Evolutionary conservation across 306 rosid species (phyloP), one percentile per base, ranked within the genome.

Genomic region (Pyrus bretschneideri): DNA sequence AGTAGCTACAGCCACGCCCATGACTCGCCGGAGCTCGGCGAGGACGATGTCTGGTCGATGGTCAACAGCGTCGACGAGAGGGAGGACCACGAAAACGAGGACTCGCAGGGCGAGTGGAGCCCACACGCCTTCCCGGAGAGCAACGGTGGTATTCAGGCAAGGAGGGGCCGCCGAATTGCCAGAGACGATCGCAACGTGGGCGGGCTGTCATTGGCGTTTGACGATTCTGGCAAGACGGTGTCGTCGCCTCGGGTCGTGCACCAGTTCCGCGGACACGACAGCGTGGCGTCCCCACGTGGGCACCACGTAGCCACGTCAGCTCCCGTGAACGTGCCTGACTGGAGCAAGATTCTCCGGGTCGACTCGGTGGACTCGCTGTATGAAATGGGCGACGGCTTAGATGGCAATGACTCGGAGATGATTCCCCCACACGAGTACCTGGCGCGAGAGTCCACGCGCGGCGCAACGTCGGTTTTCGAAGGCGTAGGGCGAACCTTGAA

Each of bases 311-410:
- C 98, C 13, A 21, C 88, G 33, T 95, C 99, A 22, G 86, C 91
- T 40, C 99, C 99, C 1, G 80, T 95, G 85, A 95, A 92, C 86
- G 97, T 92, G 74, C 97, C 99, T 67, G 99, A 95, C 79, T 95
- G 99, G 99, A 91, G 99, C 85, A 92, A 92, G 96, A 95, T 95
- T 69, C 97, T 90, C 80, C 97, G 91, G 42, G 92, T 87, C 0
- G 96, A 86, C 71, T 92, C 93, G 74, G 92, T 83, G 1, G 97
- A 90, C 52, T 95, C 98, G 71, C 74, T 92, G 10, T 89, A 82
- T 71, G 90, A 76, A 74, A 69, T 74, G 35, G 83, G 85, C 58
- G 86, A 83, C 44, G 83, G 63, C 1, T 40, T 78, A 11, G 88
- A 83, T 14, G 93, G 87, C 3, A 77, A 76, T 44, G 93, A 87